A percentile compares a stretch with the other conserved stretches of the same genome.
phyloP scores from a whole-genome alignment of 73 alveolate species.

The Effrenium voratum region DNA sequence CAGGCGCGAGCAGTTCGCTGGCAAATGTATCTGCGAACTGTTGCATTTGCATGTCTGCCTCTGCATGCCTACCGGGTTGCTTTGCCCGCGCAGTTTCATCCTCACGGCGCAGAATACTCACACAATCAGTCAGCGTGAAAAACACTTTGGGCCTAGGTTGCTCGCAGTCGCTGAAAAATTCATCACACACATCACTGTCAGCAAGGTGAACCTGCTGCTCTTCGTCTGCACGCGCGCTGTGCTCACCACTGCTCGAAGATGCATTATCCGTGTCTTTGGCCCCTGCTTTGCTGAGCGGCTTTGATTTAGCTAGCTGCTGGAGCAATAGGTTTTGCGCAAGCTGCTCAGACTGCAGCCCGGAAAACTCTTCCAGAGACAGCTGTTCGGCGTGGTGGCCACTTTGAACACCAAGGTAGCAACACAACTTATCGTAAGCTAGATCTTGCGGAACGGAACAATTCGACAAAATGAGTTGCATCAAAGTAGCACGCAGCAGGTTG shows the following conservation, averaged over 20 bases:
- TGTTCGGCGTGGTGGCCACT: background rate
- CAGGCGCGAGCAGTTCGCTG: background rate
- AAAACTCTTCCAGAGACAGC: background rate
- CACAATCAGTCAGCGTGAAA: background rate
- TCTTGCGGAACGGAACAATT: background rate
- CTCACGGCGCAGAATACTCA: background rate
- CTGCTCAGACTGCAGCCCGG: background rate
- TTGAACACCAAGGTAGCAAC: background rate
- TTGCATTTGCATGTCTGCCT: background rate
- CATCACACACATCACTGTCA: background rate
- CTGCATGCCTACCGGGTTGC: background rate
- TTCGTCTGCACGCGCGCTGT: background rate
- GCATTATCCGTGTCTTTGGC: background rate
- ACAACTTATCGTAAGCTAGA: background rate
- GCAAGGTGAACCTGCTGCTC: background rate
- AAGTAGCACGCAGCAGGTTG: background rate
- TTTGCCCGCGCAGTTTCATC: background rate
- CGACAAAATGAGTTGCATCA: background rate
- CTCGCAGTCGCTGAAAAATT: background rate
- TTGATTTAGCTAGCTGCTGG: background rate
- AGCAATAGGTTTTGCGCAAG: background rate
- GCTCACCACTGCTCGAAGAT: background rate
- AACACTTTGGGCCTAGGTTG: background rate
- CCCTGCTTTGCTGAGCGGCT: background rate
- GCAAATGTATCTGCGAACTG: background rate